These are phyloP conservation scores for Fusarium tricinctum DNA, from an alignment of 2,329 filamentous ascomycete genomes.

Conservation along the genomic window DNA sequence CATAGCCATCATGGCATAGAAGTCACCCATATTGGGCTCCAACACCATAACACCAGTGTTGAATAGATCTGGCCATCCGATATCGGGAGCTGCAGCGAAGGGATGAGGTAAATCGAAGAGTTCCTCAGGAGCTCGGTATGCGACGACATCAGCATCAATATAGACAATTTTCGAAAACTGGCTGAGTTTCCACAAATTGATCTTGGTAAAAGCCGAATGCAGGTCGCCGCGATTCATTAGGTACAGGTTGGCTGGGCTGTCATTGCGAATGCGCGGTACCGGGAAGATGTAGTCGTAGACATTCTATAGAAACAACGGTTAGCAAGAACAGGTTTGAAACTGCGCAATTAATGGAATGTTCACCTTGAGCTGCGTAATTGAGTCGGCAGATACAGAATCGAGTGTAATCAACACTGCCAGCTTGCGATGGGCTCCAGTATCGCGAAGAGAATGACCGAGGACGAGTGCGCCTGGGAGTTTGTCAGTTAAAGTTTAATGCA, in stretches of 20 bases:
- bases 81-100: conserved; percentile 86
- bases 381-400: conserved; percentile 81
- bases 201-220: conserved; percentile 95
- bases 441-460: conserved; percentile 92
- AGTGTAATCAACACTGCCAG: conserved; percentile 86
- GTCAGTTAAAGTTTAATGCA: conserved; percentile 24
- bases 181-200: conserved; percentile 90
- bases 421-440: conserved; percentile 83
- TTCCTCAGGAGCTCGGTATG: conserved; percentile 90
- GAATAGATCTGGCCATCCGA: conserved; percentile 98
- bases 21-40: conserved; percentile 87
- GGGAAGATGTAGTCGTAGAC: conserved; percentile 92
- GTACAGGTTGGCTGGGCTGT: conserved; percentile 83
- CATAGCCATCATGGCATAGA: conserved; percentile 85
- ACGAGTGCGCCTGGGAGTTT: conserved; percentile 81
- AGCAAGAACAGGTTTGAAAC: conserved; percentile 1
- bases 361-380: conserved; percentile 84
- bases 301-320: conserved; percentile 62
- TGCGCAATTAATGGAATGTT: conserved; percentile 38
- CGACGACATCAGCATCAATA: conserved; percentile 94
- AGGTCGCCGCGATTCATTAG: conserved; percentile 94
- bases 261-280: conserved; percentile 83
- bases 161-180: conserved; percentile 96
- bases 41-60: conserved; percentile 98
- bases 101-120: conserved; percentile 77